Evolutionary conservation across 1,139 yeast species (phyloP), one percentile per base, ranked within the genome.

Genomic region (Suhomyces terraborum): DNA sequence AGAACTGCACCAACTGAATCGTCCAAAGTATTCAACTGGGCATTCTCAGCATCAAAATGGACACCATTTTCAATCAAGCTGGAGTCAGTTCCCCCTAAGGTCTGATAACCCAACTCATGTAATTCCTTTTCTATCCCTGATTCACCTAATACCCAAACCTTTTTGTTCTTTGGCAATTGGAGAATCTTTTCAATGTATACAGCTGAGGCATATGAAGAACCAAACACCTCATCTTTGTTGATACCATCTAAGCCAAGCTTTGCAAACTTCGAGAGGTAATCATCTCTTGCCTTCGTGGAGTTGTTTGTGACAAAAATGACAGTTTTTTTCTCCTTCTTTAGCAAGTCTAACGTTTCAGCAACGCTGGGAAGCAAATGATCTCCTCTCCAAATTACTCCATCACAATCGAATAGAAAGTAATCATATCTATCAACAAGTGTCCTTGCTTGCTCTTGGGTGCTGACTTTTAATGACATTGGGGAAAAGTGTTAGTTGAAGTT

Each of bases 281-380:
- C 84, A 37, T 68, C 64, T 48, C 98, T 73, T 2, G 96, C 84
- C 62, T 93, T 93, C 25, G 97, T 88, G 13, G 96, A 88, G 66
- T 93, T 93, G 71, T 93, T 93, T 39, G 98, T 91, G 24, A 94
- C 98, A 63, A 93, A 93, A 35, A 89, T 75, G 37, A 88, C 72
- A 40, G 82, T 78, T 61, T 93, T 93, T 10, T 58, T 55, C 35
- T 47, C 45, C 8, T 52, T 41, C 45, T 66, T 70, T 40, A 73
- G 59, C 25, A 69, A 50, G 8, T 53, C 54, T 24, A 73, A 56
- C 2, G 78, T 71, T 48, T 73, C 77, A 6, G 56, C 59, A 5
- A 70, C 69, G 9, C 57, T 53, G 1, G 77, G 77, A 30, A 73
- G 55, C 30, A 73, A 51, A 49, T 72, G 76, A 50, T 72, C 76